Evolutionary conservation across 805 yeast species (phyloP).

Genomic region (Wickerhamomyces chambardii): DNA sequence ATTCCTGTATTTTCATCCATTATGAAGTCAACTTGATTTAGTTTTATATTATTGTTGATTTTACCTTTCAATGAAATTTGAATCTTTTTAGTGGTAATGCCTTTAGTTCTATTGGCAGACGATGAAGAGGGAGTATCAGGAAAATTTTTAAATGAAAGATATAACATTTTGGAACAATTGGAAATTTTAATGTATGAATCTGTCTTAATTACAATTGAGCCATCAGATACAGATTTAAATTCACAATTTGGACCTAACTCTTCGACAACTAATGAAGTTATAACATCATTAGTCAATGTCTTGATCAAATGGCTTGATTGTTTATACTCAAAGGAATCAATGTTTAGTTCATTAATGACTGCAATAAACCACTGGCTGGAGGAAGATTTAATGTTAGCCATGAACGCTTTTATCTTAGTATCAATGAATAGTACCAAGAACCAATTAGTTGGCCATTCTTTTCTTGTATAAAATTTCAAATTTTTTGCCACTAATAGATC

Average conservation of each 20-base stretch:
- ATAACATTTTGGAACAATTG: conserved; percentile 24
- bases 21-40: conserved; percentile 10
- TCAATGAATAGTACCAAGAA: conserved; percentile 23
- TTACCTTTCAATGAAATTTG: conserved; percentile 26
- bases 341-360: conserved; percentile 3
- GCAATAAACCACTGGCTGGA: conserved; percentile 14
- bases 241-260: conserved; percentile 4
- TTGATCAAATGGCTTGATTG: conserved; percentile 5
- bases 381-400: conserved; percentile 20
- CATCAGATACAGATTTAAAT: conserved; percentile 4
- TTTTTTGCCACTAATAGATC: conserved; percentile 10
- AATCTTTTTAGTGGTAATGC: conserved; percentile 16
- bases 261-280: conserved; percentile 4
- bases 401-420: conserved; percentile 20
- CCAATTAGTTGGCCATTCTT: conserved; percentile 29
- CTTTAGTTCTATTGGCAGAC: too few species aligned
- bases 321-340: conserved; percentile 17
- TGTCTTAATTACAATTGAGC: conserved; percentile 22
- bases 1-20: conserved; percentile 10
- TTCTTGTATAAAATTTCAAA: conserved; percentile 26
- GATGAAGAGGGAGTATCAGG: too few species aligned
- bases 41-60: conserved; percentile 9
- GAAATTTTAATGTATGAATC: conserved; percentile 26
- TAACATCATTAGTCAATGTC: not conserved
- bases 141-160: conserved; percentile 10